Conservation (phyloP, 2,329 filamentous ascomycete species). For the Talaromyces sp. region DNA sequence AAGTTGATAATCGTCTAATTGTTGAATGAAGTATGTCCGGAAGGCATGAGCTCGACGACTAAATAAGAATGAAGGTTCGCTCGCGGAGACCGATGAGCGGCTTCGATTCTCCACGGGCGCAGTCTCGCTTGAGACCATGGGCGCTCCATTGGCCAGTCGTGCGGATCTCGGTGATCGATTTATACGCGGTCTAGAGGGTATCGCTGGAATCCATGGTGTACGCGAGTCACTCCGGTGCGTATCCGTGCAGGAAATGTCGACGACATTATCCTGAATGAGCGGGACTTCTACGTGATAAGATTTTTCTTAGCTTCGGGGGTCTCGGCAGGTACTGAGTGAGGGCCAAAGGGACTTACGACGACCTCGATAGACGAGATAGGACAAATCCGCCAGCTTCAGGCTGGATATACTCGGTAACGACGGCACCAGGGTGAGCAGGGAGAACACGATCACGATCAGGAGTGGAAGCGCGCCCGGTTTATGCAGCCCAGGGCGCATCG, state of each 20-base stretch:
- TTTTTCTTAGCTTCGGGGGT: neutral
- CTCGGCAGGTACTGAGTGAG: neutral
- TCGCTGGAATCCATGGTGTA: conserved; percentile 16
- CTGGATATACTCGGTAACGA: conserved; percentile 35
- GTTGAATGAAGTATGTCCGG: conserved; percentile 33
- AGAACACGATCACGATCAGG: conserved; percentile 36
- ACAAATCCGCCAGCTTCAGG: conserved; percentile 32
- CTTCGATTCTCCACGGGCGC: conserved; percentile 24
- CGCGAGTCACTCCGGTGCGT: conserved; percentile 8
- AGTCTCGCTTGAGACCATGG: conserved; percentile 19
- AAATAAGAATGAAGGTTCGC: conserved; percentile 29
- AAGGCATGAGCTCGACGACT: conserved; percentile 34
- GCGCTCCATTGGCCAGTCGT: conserved; percentile 9
- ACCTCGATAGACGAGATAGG: conserved; percentile 23
- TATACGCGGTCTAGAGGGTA: conserved; percentile 17
- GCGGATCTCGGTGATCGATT: conserved; percentile 20
- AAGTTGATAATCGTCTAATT: conserved; percentile 31
- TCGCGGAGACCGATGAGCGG: conserved; percentile 12
- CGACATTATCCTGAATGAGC: conserved; percentile 28
- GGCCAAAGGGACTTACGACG: conserved; percentile 28
- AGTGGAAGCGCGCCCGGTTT: conserved; percentile 40
- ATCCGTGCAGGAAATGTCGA: conserved; percentile 7
- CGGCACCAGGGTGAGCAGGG: conserved; percentile 37
- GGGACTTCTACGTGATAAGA: conserved; percentile 24
- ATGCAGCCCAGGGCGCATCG: conserved; percentile 38